Evolutionary conservation across 768 basidiomycete genomes (phyloP).

Genomic region (Naematelia encephala): DNA sequence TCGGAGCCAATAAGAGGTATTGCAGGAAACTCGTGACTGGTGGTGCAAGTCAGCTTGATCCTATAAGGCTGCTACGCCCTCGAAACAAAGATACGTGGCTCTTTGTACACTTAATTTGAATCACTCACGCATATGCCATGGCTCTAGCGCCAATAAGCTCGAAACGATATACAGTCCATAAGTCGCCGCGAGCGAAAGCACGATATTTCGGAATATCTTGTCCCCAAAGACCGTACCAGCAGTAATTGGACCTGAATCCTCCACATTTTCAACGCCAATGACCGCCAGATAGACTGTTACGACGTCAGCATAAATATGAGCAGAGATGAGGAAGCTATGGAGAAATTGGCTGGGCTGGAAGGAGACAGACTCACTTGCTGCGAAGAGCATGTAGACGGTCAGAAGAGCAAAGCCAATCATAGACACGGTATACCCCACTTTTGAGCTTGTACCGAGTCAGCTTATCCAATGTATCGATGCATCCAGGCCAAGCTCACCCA

Average conservation of each 20-base stretch:
- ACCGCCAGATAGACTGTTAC: constrained; percentile 73
- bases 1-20: constrained; percentile 69
- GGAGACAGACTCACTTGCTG: constrained; percentile 38
- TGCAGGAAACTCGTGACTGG: constrained; percentile 80
- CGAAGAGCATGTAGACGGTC: constrained; percentile 88
- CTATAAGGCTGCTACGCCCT: no score
- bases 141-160: constrained; percentile 78
- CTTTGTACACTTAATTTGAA: background rate
- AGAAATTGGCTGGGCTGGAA: background rate
- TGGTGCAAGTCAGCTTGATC: constrained; percentile 8
- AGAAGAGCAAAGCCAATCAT: constrained; percentile 84
- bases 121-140: constrained; percentile 79
- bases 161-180: constrained; percentile 82
- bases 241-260: constrained; percentile 53
- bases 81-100: background rate
- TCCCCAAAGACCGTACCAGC: constrained; percentile 70
- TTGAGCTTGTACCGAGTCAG: constrained; percentile 53
- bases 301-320: no score
- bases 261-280: constrained; percentile 68
- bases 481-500: constrained; percentile 54
- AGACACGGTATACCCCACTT: constrained; percentile 78
- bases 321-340: no score
- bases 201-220: constrained; percentile 69
- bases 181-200: constrained; percentile 80
- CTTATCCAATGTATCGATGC: background rate